Conservation (phyloP, 441 rosid species). For the Caryocar brasiliense region DNA sequence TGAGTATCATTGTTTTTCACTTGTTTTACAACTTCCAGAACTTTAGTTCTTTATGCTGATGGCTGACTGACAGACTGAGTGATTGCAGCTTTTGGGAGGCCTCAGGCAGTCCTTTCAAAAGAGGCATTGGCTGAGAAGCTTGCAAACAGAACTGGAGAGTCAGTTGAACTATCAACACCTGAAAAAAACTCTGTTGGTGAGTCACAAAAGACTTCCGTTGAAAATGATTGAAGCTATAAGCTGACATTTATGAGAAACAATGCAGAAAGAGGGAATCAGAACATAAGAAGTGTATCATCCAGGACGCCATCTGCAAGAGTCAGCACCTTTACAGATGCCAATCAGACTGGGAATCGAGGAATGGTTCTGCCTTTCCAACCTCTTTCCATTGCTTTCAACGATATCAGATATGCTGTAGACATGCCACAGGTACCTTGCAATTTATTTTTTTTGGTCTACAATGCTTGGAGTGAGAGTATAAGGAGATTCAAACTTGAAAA, state of each 20-base stretch:
- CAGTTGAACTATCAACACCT: conserved; percentile 20
- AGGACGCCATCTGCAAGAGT: conserved; percentile 7
- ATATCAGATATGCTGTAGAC: conserved; percentile 49
- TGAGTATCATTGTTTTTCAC: conserved; percentile 17
- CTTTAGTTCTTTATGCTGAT: too few species aligned
- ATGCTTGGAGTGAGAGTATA: background rate
- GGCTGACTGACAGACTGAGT: too few species aligned
- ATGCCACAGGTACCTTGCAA: conserved; percentile 53
- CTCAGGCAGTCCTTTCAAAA: conserved; percentile 36
- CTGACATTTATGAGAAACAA: too few species aligned
- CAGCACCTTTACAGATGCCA: conserved; percentile 13
- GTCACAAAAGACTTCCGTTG: too few species aligned
- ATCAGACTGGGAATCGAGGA: conserved; percentile 38
- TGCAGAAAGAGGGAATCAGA: conserved; percentile 12
- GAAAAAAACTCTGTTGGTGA: conserved; percentile 7
- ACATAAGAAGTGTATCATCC: background rate
- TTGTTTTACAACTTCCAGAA: too few species aligned
- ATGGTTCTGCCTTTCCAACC: conserved; percentile 88
- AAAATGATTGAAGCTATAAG: too few species aligned
- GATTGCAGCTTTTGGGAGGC: conserved; percentile 60
- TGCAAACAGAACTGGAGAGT: conserved; percentile 16
- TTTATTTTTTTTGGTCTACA: background rate
- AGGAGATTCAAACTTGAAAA: too few species aligned
- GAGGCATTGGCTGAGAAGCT: conserved; percentile 25
- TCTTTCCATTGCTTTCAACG: conserved; percentile 55